Base-by-base conservation (phyloP, 2,329 filamentous ascomycete species). In the Orbilia javanica region DNA sequence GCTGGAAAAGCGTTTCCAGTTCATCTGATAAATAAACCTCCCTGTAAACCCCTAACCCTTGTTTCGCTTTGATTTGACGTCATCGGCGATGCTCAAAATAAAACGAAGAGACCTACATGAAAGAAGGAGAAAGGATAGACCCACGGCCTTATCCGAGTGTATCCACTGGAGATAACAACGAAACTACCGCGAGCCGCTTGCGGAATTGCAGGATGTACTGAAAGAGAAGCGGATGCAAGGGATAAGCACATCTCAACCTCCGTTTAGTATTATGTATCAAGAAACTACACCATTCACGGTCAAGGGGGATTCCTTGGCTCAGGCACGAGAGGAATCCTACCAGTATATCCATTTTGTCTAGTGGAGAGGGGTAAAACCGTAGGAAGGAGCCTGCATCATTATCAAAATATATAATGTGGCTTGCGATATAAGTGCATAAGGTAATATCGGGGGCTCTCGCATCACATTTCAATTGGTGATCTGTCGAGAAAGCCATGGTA, bases 41-140 rank as follows among this genome's bases (percentile, higher is more conserved):
- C 69, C 50, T 60, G 44, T 57, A 42, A 50, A 20, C 55, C 34
- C 29, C 69, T 31, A 57, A 48, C 73, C 66, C 73, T 66, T 60
- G 73, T 70, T 71, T 71, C 73, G 73, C 57, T 77, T 76, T 70
- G 31, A 65, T 77, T 76, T 77, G 73, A 77, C 73, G 73, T 77
- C 73, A 77, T 77, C 66, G 66, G 66, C 73, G 73, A 71, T 52
- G 66, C 50, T 50, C 18, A 39, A 52, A 64, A 69, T 60, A 65
- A 42, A 34, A 52, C 42, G 36, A 50, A 42, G n/a, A 34, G 52
- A 53, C 27, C 27, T 13, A 42, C n/a, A 25, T 18, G 52, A 50
- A 36, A 25, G 18, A n/a, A 53, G 31, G 46, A 52, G 13, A 60
- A 55, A 27, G 52, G 27, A 31, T 31, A 48, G 39, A 52, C 42